Conservation (phyloP, 768 basidiomycete genomes). For the Leccinum disarticulatum region DNA sequence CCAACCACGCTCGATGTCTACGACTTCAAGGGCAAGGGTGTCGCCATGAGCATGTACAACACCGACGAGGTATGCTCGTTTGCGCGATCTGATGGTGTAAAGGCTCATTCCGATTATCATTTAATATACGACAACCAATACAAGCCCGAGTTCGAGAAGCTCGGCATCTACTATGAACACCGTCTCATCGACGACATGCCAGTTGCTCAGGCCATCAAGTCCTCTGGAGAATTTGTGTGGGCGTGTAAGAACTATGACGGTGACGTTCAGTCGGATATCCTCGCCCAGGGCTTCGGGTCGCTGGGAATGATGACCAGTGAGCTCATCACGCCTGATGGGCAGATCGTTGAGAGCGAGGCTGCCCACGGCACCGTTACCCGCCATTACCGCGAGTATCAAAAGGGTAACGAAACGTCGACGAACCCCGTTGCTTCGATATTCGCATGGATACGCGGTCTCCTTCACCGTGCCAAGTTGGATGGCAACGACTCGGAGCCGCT, state of each 20-base stretch:
- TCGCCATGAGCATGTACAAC: slow-evolving; percentile 98
- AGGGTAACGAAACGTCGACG: slow-evolving; percentile 96
- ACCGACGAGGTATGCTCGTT: slow-evolving; percentile 73
- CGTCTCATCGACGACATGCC: slow-evolving; percentile 94
- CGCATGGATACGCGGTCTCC: slow-evolving; percentile 95
- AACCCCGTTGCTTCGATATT: slow-evolving; percentile 99
- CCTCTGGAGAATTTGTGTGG: slow-evolving; percentile 87
- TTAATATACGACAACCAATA: slow-evolving; percentile 83
- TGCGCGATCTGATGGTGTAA: neutral
- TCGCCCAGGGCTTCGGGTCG: slow-evolving; percentile 95
- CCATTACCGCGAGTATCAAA: slow-evolving; percentile 96
- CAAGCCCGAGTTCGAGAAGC: slow-evolving; percentile 65
- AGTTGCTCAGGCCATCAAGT: slow-evolving; percentile 96
- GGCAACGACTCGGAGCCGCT: slow-evolving; percentile 75
- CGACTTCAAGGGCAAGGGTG: slow-evolving; percentile 90
- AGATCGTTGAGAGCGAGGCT: slow-evolving; percentile 92
- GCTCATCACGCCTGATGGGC: slow-evolving; percentile 91
- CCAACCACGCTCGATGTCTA: slow-evolving; percentile 78
- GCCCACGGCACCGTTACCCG: slow-evolving; percentile 97
- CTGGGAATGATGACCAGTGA: slow-evolving; percentile 99
- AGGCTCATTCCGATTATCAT: neutral
- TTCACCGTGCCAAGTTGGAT: slow-evolving; percentile 93
- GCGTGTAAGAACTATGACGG: slow-evolving; percentile 81
- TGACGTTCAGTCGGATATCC: slow-evolving; percentile 87
- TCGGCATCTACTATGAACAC: slow-evolving; percentile 90